Conservation (phyloP, 371 early-diverging fungal species). For the Apophysomyces trapeziformis region DNA sequence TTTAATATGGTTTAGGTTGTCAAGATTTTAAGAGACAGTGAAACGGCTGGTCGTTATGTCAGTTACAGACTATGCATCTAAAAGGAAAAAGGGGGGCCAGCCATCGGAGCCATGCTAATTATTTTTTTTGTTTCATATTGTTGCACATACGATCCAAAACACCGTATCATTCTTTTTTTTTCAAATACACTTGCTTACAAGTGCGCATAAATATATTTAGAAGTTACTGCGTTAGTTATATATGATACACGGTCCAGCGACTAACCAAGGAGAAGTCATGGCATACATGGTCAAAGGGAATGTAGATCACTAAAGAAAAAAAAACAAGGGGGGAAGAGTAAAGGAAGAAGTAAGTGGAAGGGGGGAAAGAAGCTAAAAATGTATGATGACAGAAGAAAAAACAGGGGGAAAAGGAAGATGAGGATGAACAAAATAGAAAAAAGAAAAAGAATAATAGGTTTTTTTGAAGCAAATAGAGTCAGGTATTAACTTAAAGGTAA, state of each 20-base stretch:
- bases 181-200: constrained; percentile 9
- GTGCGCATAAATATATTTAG: constrained; percentile 11
- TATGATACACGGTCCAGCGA: constrained; percentile 10
- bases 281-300: constrained; percentile 11
- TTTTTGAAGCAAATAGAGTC: too few species aligned
- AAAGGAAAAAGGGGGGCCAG: constrained; percentile 17
- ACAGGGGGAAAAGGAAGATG: not conserved
- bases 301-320: not conserved
- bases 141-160: constrained; percentile 1
- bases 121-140: constrained; percentile 6
- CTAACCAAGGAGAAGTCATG: constrained; percentile 6
- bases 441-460: not conserved
- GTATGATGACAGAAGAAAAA: not conserved
- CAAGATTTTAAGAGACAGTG: constrained; percentile 94
- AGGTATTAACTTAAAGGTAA: not conserved
- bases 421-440: constrained; percentile 7
- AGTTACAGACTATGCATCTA: constrained; percentile 92
- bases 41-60: constrained; percentile 97
- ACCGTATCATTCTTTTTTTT: constrained; percentile 12
- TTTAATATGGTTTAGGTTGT: constrained; percentile 64
- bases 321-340: not conserved
- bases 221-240: constrained; percentile 6
- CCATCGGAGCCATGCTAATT: not conserved
- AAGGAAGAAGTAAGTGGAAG: not conserved
- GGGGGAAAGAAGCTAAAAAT: not conserved